Evolutionary conservation across 495 filamentous ascomycete species (phyloP).

Genomic region (Neurospora sp.): DNA sequence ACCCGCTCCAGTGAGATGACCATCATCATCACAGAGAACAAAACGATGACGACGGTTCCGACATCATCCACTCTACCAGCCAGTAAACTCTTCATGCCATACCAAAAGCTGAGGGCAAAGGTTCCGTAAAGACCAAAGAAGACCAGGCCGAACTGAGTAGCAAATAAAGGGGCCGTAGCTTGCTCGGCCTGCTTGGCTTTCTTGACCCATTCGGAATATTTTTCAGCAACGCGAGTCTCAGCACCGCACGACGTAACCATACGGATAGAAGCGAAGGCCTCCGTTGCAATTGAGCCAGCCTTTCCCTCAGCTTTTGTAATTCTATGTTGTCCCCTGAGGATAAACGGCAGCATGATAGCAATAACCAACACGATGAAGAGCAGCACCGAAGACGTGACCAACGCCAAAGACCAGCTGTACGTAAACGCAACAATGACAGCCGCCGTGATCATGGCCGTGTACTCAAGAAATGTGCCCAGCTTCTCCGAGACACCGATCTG

Average conservation of each 20-base stretch:
- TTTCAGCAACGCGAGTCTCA: slow-evolving; percentile 38
- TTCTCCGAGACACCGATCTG: slow-evolving; percentile 55
- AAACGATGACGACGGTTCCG: slow-evolving; percentile 39
- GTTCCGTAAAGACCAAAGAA: slow-evolving; percentile 36
- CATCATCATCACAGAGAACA: slow-evolving; percentile 49
- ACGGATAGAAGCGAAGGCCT: slow-evolving; percentile 43
- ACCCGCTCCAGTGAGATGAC: slow-evolving; percentile 41
- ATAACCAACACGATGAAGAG: slow-evolving; percentile 46
- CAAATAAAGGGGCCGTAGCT: slow-evolving; percentile 34
- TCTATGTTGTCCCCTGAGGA: slow-evolving; percentile 40
- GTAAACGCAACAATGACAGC: slow-evolving; percentile 50
- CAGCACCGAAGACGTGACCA: slow-evolving; percentile 46
- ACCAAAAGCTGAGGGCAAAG: slow-evolving; percentile 44
- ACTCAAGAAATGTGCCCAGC: slow-evolving; percentile 47
- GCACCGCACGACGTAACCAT: slow-evolving; percentile 58
- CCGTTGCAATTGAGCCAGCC: slow-evolving; percentile 49
- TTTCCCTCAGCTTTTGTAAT: slow-evolving; percentile 34
- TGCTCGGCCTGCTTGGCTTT: slow-evolving; percentile 43
- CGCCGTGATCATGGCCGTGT: slow-evolving; percentile 44
- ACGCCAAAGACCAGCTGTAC: slow-evolving; percentile 47
- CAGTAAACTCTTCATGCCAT: slow-evolving; percentile 32
- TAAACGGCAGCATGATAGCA: slow-evolving; percentile 46
- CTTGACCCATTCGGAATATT: slow-evolving; percentile 47
- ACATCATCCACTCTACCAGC: slow-evolving; percentile 31
- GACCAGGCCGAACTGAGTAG: slow-evolving; percentile 25